phyloP scores from a whole-genome alignment of 352 stramenopile genomes.

The Phytophthora pinifolia region DNA sequence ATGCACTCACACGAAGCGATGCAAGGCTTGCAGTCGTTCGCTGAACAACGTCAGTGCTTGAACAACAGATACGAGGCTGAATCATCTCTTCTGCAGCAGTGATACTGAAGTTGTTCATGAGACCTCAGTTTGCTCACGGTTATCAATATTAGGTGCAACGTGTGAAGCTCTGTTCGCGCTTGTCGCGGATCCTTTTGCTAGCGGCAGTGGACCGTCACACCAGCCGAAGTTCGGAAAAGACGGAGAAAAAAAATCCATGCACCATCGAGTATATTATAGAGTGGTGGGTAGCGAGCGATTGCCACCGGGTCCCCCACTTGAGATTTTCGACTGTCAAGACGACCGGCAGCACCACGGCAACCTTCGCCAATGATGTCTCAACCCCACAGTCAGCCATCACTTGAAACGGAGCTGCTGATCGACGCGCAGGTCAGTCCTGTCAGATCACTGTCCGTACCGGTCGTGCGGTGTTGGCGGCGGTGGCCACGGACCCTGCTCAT shows the following conservation, averaged over 20 bases:
- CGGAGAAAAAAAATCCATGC: slow-evolving; percentile 27
- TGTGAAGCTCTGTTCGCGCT: slow-evolving; percentile 4
- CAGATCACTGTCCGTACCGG: slow-evolving; percentile 1
- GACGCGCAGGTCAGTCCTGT: slow-evolving; percentile 1
- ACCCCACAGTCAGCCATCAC: slow-evolving; percentile 1
- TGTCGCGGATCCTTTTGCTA: slow-evolving; percentile 21
- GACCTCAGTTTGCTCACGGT: neutral
- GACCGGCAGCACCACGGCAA: neutral
- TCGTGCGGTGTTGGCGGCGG: slow-evolving; percentile 5
- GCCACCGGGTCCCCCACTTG: slow-evolving; percentile 5
- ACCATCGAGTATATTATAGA: slow-evolving; percentile 1
- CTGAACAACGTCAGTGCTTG: too few relatives aligned
- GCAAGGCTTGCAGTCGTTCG: too few relatives aligned
- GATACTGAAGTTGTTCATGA: too few relatives aligned
- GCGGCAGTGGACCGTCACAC: neutral
- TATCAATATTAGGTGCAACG: slow-evolving; percentile 13
- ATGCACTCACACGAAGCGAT: neutral
- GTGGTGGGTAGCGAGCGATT: neutral
- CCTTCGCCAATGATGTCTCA: slow-evolving; percentile 3
- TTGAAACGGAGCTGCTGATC: slow-evolving; percentile 17
- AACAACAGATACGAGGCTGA: too few relatives aligned
- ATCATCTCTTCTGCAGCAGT: too few relatives aligned
- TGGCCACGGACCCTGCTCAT: slow-evolving; percentile 18
- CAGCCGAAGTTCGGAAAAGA: slow-evolving; percentile 8
- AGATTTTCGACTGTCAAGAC: slow-evolving; percentile 17